phyloP scores from a whole-genome alignment of 2,329 filamentous ascomycete species.

The Penicillium sp. region DNA sequence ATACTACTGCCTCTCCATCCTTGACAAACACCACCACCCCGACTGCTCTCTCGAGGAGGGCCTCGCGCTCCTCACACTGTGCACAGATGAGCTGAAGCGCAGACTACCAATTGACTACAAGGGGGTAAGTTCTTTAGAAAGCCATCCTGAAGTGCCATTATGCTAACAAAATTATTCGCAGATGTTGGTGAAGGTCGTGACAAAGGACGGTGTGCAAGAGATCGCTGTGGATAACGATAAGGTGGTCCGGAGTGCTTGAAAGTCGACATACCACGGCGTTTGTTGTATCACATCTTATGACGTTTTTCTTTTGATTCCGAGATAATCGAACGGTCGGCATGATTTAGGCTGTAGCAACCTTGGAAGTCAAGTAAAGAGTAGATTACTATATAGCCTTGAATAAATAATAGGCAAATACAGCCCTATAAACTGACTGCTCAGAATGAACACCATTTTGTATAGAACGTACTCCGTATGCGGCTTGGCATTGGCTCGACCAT shows the following conservation, averaged over 20 bases:
- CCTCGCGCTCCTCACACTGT: conserved; percentile 89
- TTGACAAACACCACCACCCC: conserved; percentile 98
- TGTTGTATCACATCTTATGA: conserved; percentile 31
- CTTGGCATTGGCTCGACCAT: neutral
- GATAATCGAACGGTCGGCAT: conserved; percentile 26
- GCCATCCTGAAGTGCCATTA: neutral
- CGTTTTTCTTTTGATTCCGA: conserved; percentile 34
- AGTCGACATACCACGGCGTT: conserved; percentile 30
- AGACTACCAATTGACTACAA: conserved; percentile 98
- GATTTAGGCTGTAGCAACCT: conserved; percentile 7
- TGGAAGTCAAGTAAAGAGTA: conserved; percentile 4
- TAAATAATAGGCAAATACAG: neutral
- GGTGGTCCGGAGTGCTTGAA: conserved; percentile 50
- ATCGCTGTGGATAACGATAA: conserved; percentile 82
- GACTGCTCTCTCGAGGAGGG: conserved; percentile 87
- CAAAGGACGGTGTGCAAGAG: conserved; percentile 86
- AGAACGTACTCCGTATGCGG: neutral
- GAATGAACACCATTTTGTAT: neutral
- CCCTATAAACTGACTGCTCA: neutral
- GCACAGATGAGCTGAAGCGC: conserved; percentile 94
- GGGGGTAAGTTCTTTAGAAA: conserved; percentile 63
- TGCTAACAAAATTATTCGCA: conserved; percentile 27
- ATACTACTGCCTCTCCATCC: conserved; percentile 96
- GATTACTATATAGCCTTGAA: neutral
- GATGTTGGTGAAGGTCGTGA: conserved; percentile 79